These are phyloP conservation scores for Ophiocordyceps robertsii DNA, from an alignment of 2,329 filamentous ascomycete species.

Conservation along the genomic window DNA sequence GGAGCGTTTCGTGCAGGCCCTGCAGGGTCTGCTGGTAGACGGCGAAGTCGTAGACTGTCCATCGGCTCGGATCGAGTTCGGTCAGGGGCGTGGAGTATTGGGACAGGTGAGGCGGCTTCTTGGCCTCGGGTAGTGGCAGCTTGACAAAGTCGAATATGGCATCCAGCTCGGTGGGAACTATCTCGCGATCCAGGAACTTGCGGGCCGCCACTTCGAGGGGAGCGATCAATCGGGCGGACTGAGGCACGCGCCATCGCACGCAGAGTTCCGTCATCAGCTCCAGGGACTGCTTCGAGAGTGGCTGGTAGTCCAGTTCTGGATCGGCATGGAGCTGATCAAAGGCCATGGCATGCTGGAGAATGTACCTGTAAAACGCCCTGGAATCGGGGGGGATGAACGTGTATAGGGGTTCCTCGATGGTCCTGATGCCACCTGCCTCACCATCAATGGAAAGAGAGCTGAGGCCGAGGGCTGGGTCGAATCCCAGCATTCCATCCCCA, in stretches of 20 bases:
- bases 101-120: slow-evolving; percentile 45
- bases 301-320: slow-evolving; percentile 31
- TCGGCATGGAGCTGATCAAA: slow-evolving; percentile 47
- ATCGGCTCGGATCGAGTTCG: slow-evolving; percentile 45
- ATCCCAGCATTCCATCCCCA: slow-evolving; percentile 26
- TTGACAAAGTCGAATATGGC: slow-evolving; percentile 74
- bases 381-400: slow-evolving; percentile 84
- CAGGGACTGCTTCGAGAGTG: slow-evolving; percentile 63
- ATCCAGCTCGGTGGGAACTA: slow-evolving; percentile 71
- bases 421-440: slow-evolving; percentile 32
- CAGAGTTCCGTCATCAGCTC: slow-evolving; percentile 79
- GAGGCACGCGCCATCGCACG: slow-evolving; percentile 78
- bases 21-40: slow-evolving; percentile 64
- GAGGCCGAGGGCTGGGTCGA: slow-evolving; percentile 58
- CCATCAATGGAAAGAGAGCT: slow-evolving; percentile 49
- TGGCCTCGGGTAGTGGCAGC: slow-evolving; percentile 50
- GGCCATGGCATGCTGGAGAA: slow-evolving; percentile 63
- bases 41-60: slow-evolving; percentile 56
- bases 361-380: slow-evolving; percentile 68
- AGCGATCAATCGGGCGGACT: slow-evolving; percentile 64
- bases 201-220: slow-evolving; percentile 76
- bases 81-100: slow-evolving; percentile 34
- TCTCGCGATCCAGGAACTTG: slow-evolving; percentile 74
- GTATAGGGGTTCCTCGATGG: slow-evolving; percentile 55
- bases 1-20: slow-evolving; percentile 64